A percentile compares a stretch with the other conserved stretches of the same genome.
phyloP scores from a whole-genome alignment of 169 alveolate species.

The Cryptosporidium canis region DNA sequence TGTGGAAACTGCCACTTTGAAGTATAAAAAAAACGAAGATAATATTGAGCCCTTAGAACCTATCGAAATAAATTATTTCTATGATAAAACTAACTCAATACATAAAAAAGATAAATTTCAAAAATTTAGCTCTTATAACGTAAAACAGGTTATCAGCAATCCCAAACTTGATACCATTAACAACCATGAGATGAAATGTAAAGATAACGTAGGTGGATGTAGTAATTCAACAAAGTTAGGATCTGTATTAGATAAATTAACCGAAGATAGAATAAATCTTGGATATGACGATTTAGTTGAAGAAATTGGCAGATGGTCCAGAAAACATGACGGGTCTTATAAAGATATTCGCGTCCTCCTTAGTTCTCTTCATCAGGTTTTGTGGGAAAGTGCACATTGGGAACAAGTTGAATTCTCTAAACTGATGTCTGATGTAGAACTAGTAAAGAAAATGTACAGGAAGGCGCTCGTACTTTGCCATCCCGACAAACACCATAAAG shows the following conservation, averaged over 20 bases:
- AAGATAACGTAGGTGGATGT: neutral
- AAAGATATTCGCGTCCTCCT: slow-evolving; percentile 85
- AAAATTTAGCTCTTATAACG: neutral
- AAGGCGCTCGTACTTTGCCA: slow-evolving; percentile 82
- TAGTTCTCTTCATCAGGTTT: slow-evolving; percentile 83
- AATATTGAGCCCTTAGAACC: neutral
- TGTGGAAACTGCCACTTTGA: neutral
- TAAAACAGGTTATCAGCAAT: neutral
- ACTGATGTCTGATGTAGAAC: slow-evolving; percentile 77
- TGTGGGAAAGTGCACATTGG: slow-evolving; percentile 87
- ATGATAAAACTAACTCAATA: neutral
- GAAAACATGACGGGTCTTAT: slow-evolving; percentile 77
- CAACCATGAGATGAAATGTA: neutral
- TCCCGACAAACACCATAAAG: slow-evolving; percentile 79
- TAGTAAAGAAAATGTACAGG: slow-evolving; percentile 83
- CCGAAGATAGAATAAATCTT: neutral
- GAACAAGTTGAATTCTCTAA: slow-evolving; percentile 83
- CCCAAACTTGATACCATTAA: neutral
- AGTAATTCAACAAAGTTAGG: neutral
- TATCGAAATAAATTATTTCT: neutral
- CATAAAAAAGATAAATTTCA: neutral
- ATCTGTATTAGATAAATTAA: neutral
- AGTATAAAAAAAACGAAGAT: neutral
- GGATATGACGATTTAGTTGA: slow-evolving; percentile 69
- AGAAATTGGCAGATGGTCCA: slow-evolving; percentile 80